phyloP scores from a whole-genome alignment of 495 filamentous ascomycete species.

The Cladorrhinum samala region DNA sequence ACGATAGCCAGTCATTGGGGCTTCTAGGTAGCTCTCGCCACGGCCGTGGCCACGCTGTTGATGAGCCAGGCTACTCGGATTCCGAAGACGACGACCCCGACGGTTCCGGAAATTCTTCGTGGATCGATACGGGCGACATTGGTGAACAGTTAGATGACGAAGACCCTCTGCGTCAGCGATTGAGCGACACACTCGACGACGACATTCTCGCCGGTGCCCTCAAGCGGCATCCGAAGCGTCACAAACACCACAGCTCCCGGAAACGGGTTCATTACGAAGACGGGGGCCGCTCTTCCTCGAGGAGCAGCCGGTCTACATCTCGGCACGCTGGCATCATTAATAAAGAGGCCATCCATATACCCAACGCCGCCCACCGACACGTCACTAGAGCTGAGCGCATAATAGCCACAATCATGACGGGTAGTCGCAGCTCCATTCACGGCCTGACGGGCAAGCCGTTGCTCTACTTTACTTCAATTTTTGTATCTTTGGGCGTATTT shows the following conservation, averaged over 20 bases:
- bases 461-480: slow-evolving; percentile 95
- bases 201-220: slow-evolving; percentile 44
- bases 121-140: slow-evolving; percentile 91
- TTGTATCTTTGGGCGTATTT: slow-evolving; percentile 96
- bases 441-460: slow-evolving; percentile 94
- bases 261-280: slow-evolving; percentile 46
- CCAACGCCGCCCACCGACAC: slow-evolving; percentile 55
- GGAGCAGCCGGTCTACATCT: slow-evolving; percentile 17
- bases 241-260: slow-evolving; percentile 12
- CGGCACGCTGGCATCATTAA: slow-evolving; percentile 44
- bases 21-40: slow-evolving; percentile 30
- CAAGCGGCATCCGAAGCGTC: slow-evolving; percentile 33
- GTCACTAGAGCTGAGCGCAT: slow-evolving; percentile 60
- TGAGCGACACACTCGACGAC: slow-evolving; percentile 58
- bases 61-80: slow-evolving; percentile 23
- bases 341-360: slow-evolving; percentile 81
- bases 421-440: slow-evolving; percentile 65
- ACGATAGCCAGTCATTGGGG: slow-evolving; percentile 32
- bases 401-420: slow-evolving; percentile 79
- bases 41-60: slow-evolving; percentile 26
- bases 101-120: slow-evolving; percentile 55
- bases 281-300: slow-evolving; percentile 17
- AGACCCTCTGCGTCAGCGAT: slow-evolving; percentile 63
- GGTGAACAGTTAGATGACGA: slow-evolving; percentile 82
- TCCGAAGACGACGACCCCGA: slow-evolving; percentile 43